A percentile compares a stretch with the other conserved stretches of the same genome.
These are phyloP conservation scores for Tetrahymena elliotti DNA, from an alignment of 73 alveolate genomes.

Conservation along the genomic window DNA sequence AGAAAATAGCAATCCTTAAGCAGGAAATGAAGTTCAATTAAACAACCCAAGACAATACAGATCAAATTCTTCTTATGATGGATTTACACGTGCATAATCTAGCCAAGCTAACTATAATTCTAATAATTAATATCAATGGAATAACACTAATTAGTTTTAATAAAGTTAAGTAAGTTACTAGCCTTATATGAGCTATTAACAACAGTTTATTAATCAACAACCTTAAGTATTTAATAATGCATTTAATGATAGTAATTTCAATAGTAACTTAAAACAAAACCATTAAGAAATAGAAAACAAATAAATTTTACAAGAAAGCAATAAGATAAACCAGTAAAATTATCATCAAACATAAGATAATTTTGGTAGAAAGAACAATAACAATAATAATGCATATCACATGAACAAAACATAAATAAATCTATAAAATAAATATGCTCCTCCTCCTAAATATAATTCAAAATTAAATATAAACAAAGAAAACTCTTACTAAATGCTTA, in stretches of 20 bases:
- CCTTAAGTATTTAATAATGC: neutral
- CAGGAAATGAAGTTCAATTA: neutral
- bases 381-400: neutral
- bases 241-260: neutral
- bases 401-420: neutral
- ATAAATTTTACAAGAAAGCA: neutral
- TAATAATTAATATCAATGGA: neutral
- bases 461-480: neutral
- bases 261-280: no score
- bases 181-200: neutral
- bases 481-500: neutral
- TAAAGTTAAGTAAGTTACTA: neutral
- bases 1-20: neutral
- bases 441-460: neutral
- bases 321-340: no score
- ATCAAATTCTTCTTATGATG: neutral
- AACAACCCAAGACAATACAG: neutral
- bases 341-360: neutral
- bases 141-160: neutral
- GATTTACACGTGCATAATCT: neutral
- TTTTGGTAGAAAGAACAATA: neutral
- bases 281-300: neutral
- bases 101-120: neutral
- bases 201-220: neutral
- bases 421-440: neutral